Base-by-base conservation (phyloP, 257 asterid species). In the Nyctanthes arbortristis region DNA sequence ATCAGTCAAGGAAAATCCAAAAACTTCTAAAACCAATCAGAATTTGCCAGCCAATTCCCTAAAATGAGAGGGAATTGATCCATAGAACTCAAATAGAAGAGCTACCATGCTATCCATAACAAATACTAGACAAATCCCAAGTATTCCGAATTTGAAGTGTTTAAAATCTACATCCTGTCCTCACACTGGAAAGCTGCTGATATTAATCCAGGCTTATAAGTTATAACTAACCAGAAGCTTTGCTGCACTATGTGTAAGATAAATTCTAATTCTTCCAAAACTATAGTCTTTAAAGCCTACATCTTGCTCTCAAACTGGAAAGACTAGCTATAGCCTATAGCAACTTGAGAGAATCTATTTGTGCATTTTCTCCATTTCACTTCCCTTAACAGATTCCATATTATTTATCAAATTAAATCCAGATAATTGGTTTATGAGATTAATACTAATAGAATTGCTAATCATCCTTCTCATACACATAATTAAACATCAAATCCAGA, bases 21-120 rank as follows among this genome's bases (percentile, higher is more conserved):
- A 69, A 13, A n/a, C 30, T 31, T 61, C 36, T 24, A 43, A 24
- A 61, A 47, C 25, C 57, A 34, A 28, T 36, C 57, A 34, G 39
- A 24, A 37, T 40, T 55, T 65, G 28, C 31, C 20, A 64, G 65
- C 55, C 4, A 66, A 18, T 34, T 63, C 28, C 37, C 65, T 28
- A 63, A 39, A 57, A 16, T 57, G 29, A 34, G 25, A 33, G 27
- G 29, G 29, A 49, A 33, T 61, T 49, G 63, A 30, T 32, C 47
- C 32, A 43, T 10, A 37, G 9, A 69, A 28, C 47, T 22, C 25
- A 52, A 31, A 7, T 25, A 2, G 52, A 54, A 2, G 52, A 54
- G 39, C 24, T 30, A 61, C 55, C 34, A n/a, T n/a, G 36, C 30
- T 3, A 47, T 10, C 32, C 16, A 52, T 7, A 52, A 43, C 9